A percentile compares a stretch with the other conserved stretches of the same genome.
phyloP scores from a whole-genome alignment of 768 basidiomycete genomes.

The Mycena belliarum region DNA sequence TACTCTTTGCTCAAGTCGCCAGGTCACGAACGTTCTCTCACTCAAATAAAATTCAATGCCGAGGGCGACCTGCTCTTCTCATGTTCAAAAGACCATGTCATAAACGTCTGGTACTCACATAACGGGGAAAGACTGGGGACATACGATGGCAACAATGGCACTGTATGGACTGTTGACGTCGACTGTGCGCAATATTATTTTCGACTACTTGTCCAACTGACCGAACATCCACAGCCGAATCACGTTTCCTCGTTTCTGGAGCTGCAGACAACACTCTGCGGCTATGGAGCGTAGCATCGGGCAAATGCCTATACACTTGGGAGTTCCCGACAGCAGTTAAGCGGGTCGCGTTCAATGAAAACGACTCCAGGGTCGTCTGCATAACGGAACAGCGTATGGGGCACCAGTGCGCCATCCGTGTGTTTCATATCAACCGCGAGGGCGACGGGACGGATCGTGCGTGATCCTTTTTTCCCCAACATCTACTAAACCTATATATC shows the following conservation, averaged over 20 bases:
- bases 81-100: slow-evolving; percentile 91
- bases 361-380: slow-evolving; percentile 81
- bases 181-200: slow-evolving; percentile 76
- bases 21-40: slow-evolving; percentile 97
- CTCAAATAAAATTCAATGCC: slow-evolving; percentile 95
- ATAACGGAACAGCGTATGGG: slow-evolving; percentile 99
- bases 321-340: slow-evolving; percentile 99
- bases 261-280: slow-evolving; percentile 93
- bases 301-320: slow-evolving; percentile 93
- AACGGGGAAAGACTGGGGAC: slow-evolving; percentile 98
- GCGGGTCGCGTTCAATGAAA: slow-evolving; percentile 88
- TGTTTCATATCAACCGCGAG: slow-evolving; percentile 84
- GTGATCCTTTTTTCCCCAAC: slow-evolving; percentile 30
- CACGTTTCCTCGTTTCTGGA: slow-evolving; percentile 85
- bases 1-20: slow-evolving; percentile 1
- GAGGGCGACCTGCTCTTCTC: slow-evolving; percentile 97
- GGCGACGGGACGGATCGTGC: slow-evolving; percentile 80
- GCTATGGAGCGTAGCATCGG: slow-evolving; percentile 86
- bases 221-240: slow-evolving; percentile 53
- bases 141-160: slow-evolving; percentile 93
- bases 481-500: slow-evolving; percentile 1
- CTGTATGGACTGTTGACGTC: slow-evolving; percentile 95
- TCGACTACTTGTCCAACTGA: background rate
- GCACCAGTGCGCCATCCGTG: slow-evolving; percentile 83
- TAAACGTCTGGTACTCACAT: slow-evolving; percentile 97